phyloP scores from a whole-genome alignment of 2,329 filamentous ascomycete species.

The Dactylellina haptotyla region DNA sequence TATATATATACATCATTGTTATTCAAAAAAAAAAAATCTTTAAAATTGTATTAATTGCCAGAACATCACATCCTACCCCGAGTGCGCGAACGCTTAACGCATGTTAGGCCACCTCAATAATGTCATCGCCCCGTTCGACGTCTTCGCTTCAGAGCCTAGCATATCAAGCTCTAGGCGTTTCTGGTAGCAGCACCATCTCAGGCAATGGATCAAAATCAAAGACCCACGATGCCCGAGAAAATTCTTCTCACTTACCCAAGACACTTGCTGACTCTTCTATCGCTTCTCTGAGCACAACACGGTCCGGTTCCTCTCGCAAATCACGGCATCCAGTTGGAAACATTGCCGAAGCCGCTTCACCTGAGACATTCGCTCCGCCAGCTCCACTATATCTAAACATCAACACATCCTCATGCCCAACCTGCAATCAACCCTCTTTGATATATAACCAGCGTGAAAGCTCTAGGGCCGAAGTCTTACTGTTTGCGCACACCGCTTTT shows the following conservation, averaged over 20 bases:
- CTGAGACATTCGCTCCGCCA: constrained; percentile 45
- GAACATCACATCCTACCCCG: background rate
- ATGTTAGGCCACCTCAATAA: background rate
- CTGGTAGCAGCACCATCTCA: constrained; percentile 15
- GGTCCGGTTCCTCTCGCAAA: constrained; percentile 23
- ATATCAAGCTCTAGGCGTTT: constrained; percentile 24
- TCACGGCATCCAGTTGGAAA: constrained; percentile 38
- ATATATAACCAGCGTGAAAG: constrained; percentile 9
- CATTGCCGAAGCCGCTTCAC: constrained; percentile 51
- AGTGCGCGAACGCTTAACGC: too few relatives aligned
- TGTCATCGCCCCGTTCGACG: constrained; percentile 35
- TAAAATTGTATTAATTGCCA: too few relatives aligned
- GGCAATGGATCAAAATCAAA: constrained; percentile 23
- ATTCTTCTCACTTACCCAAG: constrained; percentile 20
- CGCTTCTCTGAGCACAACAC: constrained; percentile 26
- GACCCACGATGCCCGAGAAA: constrained; percentile 32
- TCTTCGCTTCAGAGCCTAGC: constrained; percentile 41
- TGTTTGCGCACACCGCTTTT: constrained; percentile 33
- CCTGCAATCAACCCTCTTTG: constrained; percentile 5
- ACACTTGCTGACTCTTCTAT: constrained; percentile 5
- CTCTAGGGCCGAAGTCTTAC: constrained; percentile 7
- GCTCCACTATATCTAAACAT: constrained; percentile 26
- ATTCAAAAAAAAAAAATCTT: too few relatives aligned
- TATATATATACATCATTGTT: too few relatives aligned
- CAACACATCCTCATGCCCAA: constrained; percentile 41